Evolutionary conservation across 805 yeast species (phyloP), one percentile per base, ranked within the genome.

Genomic region (Spathaspora boniae): DNA sequence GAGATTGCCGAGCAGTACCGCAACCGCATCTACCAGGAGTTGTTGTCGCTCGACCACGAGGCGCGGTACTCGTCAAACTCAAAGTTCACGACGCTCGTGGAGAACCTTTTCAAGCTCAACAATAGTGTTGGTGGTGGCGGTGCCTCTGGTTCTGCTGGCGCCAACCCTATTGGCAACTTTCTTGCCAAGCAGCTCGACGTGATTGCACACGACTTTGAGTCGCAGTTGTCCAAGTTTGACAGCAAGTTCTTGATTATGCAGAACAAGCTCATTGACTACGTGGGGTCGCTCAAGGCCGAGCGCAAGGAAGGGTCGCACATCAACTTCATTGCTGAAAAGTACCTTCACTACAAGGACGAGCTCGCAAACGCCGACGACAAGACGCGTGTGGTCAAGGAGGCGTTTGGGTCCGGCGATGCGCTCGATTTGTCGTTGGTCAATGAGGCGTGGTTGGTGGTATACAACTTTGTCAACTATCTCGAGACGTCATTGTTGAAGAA

Each of bases 361-460:
- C 54, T 63, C 37, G 28, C 26, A 21, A 44, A 42, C n/a, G 49
- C 38, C 23, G 48, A 54, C 18, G 68, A 59, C 16, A 48, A 48
- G 18, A 60, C 60, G 26, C 38, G 37, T 11, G 43, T 54, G 2
- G 53, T 62, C 6, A 34, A 53, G 20, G 65, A 57, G 18, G 49
- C 61, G 3, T 67, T 65, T 40, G 62, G 58, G 14, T 58, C 54
- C 41, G 54, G 56, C 41, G 73, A 66, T 25, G 65, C 60, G 37
- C 49, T 67, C 36, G 73, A 67, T 34, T 51, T 64, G 28, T 59
- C 71, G 11, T 55, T 65, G 19, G 51, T 65, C 30, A 67, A 60
- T 45, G 73, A 67, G 42, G 56, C 72, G 0, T 67, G 73, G 73
- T 49, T 66, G 31, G 64, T 67, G 5, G 49, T 67, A 16, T 41